Conservation (phyloP, 202 grass and related monocot genomes). For the Brachypodium distachyon region DNA sequence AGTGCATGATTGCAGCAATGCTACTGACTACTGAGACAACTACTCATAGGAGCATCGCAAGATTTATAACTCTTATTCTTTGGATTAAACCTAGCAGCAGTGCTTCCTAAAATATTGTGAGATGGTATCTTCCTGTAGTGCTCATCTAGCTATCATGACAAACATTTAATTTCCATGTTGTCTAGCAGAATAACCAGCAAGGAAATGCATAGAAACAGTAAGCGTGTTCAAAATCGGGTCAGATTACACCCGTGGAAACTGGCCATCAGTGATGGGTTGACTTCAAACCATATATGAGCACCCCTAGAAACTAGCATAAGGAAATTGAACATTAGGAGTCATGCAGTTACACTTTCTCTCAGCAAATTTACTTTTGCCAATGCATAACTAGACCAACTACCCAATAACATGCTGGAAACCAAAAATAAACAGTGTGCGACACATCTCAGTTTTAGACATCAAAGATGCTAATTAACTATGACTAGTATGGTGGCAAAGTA, state of each 20-base stretch:
- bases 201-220: neutral
- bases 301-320: neutral
- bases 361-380: neutral
- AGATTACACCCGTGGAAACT: too few relatives aligned
- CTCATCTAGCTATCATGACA: neutral
- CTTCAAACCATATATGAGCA: too few relatives aligned
- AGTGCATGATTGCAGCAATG: neutral
- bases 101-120: neutral
- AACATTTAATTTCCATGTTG: neutral
- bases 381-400: neutral
- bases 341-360: neutral
- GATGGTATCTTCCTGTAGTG: neutral
- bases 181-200: neutral
- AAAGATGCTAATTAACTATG: neutral
- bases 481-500: neutral
- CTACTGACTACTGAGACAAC: neutral
- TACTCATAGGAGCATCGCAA: neutral
- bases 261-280: too few relatives aligned
- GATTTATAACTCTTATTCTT: neutral
- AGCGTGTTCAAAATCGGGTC: too few relatives aligned
- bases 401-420: neutral
- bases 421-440: neutral
- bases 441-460: conserved; percentile 1
- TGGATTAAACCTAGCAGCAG: neutral
- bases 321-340: neutral